These are phyloP conservation scores for Tuber brumale DNA, from an alignment of 495 filamentous ascomycete genomes.

Conservation along the genomic window DNA sequence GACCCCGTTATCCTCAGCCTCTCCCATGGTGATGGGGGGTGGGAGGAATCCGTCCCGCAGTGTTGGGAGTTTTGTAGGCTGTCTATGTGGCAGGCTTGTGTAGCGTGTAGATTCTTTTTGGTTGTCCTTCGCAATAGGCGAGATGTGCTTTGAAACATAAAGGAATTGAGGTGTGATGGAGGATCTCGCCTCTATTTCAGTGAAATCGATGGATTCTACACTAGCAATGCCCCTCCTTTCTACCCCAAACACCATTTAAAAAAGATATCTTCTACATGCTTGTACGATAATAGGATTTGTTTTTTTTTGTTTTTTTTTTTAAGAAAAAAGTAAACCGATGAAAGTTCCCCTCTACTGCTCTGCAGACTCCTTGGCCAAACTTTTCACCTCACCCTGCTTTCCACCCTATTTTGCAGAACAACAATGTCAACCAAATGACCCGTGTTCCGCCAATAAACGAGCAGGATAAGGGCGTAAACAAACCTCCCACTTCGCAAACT, in stretches of 20 bases:
- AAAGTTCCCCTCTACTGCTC: constrained; percentile 28
- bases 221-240: constrained; percentile 20
- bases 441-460: constrained; percentile 15
- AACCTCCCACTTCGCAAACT: constrained; percentile 95
- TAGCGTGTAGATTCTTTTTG: background rate
- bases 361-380: constrained; percentile 62
- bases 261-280: constrained; percentile 28
- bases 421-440: background rate
- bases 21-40: constrained; percentile 18
- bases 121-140: background rate
- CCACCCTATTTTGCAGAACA: constrained; percentile 60
- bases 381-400: constrained; percentile 85
- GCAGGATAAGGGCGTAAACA: constrained; percentile 11
- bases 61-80: background rate
- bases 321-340: background rate
- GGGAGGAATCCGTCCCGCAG: constrained; percentile 15
- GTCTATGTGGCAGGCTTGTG: background rate
- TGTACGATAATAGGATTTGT: constrained; percentile 24
- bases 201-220: constrained; percentile 26
- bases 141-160: background rate
- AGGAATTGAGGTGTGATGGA: background rate
- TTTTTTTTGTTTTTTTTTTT: constrained; percentile 15
- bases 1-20: constrained; percentile 29
- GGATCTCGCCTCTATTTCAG: background rate
- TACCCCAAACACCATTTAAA: constrained; percentile 11